Conservation (phyloP, 2,329 filamentous ascomycete species). For the Tolypocladium paradoxum region DNA sequence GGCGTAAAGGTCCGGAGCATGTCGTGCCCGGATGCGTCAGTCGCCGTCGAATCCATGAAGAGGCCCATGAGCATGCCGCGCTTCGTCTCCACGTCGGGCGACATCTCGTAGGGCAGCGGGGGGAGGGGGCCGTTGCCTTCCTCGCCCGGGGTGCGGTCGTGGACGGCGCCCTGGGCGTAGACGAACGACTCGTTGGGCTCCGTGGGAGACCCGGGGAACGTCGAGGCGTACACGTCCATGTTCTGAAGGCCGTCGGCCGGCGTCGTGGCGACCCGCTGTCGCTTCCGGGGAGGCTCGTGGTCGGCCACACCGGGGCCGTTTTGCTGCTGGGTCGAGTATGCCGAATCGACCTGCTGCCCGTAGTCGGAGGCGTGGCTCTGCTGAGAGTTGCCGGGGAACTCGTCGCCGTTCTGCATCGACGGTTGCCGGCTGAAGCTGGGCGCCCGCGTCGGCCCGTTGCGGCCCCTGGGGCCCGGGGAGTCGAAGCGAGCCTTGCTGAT, state of each 20-base stretch:
- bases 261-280: constrained; percentile 48
- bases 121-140: constrained; percentile 50
- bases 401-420: constrained; percentile 59
- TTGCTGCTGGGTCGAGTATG: constrained; percentile 51
- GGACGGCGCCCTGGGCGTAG: constrained; percentile 43
- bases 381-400: constrained; percentile 66
- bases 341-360: constrained; percentile 60
- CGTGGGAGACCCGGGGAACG: constrained; percentile 62
- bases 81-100: constrained; percentile 63
- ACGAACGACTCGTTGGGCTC: constrained; percentile 73
- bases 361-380: constrained; percentile 73
- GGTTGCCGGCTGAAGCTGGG: constrained; percentile 62
- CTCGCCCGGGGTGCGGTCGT: constrained; percentile 29
- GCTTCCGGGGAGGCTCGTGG: constrained; percentile 72
- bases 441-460: constrained; percentile 53
- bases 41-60: constrained; percentile 63
- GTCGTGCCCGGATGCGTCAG: constrained; percentile 64
- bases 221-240: constrained; percentile 31
- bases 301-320: constrained; percentile 35
- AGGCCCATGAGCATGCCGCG: constrained; percentile 72
- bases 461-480: constrained; percentile 62
- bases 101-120: constrained; percentile 51
- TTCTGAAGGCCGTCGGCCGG: constrained; percentile 46
- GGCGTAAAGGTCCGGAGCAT: constrained; percentile 66
- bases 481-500: constrained; percentile 95